Percentiles rank a stretch among this genome's conserved stretches.
phyloP scores from a whole-genome alignment of 305 asterid genomes.

The Rubia tinctorum region DNA sequence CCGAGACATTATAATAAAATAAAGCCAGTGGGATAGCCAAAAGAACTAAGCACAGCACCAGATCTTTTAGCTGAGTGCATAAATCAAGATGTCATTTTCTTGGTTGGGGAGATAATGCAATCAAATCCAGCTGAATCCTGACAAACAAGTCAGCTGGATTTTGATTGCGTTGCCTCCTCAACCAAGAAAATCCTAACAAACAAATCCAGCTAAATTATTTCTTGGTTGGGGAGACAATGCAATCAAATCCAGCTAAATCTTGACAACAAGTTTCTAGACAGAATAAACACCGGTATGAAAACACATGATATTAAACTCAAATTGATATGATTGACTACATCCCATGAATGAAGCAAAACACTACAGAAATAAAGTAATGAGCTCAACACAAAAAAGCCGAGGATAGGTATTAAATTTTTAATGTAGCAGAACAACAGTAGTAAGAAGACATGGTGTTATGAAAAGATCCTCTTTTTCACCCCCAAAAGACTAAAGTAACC shows the following conservation, averaged over 20 bases:
- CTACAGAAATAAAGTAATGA: not conserved
- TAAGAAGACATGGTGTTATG: not conserved
- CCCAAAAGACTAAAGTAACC: not conserved
- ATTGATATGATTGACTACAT: slow-evolving; percentile 7
- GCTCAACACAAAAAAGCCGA: not conserved
- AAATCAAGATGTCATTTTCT: not conserved
- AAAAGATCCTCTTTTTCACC: not conserved
- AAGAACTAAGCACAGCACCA: not conserved
- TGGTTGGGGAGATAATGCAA: not conserved
- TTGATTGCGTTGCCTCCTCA: too few relatives aligned
- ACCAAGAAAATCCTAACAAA: too few relatives aligned
- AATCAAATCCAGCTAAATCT: not conserved
- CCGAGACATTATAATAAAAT: slow-evolving; percentile 13
- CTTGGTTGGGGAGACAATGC: slow-evolving; percentile 1
- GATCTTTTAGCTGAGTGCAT: not conserved
- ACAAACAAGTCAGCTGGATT: not conserved
- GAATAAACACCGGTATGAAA: not conserved
- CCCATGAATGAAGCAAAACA: not conserved
- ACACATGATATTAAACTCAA: not conserved
- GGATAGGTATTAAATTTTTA: not conserved
- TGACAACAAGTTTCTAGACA: not conserved
- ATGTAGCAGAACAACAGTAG: not conserved
- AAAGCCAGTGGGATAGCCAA: slow-evolving; percentile 17
- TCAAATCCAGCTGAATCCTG: not conserved
- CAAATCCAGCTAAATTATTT: not conserved